A percentile compares a stretch with the other conserved stretches of the same genome.
phyloP scores from a whole-genome alignment of 78 protist genomes.

The Polysphondylium violaceum region DNA sequence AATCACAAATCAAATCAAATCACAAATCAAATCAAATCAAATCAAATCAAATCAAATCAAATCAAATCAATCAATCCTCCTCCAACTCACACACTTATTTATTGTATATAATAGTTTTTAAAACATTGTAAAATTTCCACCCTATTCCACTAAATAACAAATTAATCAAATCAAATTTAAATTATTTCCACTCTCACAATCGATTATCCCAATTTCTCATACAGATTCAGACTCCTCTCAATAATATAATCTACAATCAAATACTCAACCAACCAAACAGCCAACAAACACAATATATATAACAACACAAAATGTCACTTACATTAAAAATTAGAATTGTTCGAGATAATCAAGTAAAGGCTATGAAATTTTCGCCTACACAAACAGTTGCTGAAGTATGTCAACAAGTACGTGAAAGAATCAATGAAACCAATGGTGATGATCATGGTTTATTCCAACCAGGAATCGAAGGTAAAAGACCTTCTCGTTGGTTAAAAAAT shows the following conservation, averaged over 20 bases:
- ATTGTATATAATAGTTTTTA: not conserved
- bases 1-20: too few species aligned
- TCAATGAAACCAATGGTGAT: conserved; percentile 76
- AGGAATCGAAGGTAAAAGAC: conserved; percentile 78
- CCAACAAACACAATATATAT: not conserved
- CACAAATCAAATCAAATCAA: too few species aligned
- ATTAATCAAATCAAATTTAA: not conserved
- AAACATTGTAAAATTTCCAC: not conserved
- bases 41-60: too few species aligned
- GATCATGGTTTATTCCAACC: conserved; percentile 86
- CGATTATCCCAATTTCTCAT: not conserved
- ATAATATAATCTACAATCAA: not conserved
- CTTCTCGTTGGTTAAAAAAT: conserved; percentile 85
- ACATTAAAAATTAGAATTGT: conserved; percentile 77
- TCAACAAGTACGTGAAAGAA: conserved; percentile 78
- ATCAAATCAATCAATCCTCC: too few species aligned
- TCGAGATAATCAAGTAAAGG: conserved; percentile 79
- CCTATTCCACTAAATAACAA: not conserved
- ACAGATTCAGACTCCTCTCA: not conserved
- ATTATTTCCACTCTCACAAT: too few species aligned
- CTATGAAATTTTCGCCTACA: conserved; percentile 80
- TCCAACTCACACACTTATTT: too few species aligned
- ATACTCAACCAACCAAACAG: not conserved
- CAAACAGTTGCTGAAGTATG: conserved; percentile 75
- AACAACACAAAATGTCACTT: conserved; percentile 67